phyloP scores from a whole-genome alignment of 768 basidiomycete genomes.

The Clitopilus passeckerianus region DNA sequence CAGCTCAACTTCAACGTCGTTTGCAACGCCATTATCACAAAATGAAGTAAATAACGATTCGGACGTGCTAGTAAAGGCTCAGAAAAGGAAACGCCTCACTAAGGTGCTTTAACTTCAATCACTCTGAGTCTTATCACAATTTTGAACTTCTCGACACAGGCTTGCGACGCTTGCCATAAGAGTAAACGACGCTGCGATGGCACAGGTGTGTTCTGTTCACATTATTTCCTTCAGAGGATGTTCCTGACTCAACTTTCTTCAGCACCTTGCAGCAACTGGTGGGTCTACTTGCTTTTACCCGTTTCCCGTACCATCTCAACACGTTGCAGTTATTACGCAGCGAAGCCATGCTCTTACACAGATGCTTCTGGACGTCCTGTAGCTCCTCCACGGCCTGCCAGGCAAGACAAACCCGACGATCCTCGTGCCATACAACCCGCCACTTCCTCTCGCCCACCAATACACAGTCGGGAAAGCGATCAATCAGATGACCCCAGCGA shows the following conservation, averaged over 20 bases:
- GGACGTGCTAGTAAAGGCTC: slow-evolving; percentile 31
- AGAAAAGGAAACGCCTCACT: slow-evolving; percentile 51
- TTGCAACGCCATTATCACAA: slow-evolving; percentile 15
- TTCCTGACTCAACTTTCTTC: slow-evolving; percentile 12
- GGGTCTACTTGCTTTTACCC: slow-evolving; percentile 14
- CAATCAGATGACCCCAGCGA: slow-evolving; percentile 34
- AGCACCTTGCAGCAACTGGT: slow-evolving; percentile 86
- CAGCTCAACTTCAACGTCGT: slow-evolving; percentile 15
- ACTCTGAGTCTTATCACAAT: neutral
- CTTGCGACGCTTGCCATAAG: slow-evolving; percentile 83
- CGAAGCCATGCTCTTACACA: slow-evolving; percentile 77
- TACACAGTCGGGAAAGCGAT: slow-evolving; percentile 18
- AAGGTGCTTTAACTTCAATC: slow-evolving; percentile 27
- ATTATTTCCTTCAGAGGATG: slow-evolving; percentile 7
- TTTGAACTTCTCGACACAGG: slow-evolving; percentile 24
- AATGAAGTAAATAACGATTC: slow-evolving; percentile 25
- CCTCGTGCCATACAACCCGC: slow-evolving; percentile 11
- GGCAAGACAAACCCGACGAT: slow-evolving; percentile 32
- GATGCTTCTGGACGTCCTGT: slow-evolving; percentile 78
- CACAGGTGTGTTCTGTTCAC: slow-evolving; percentile 45
- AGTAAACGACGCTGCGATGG: slow-evolving; percentile 83
- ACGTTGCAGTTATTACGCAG: slow-evolving; percentile 64
- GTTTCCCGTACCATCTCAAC: slow-evolving; percentile 2
- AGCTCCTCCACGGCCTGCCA: slow-evolving; percentile 58
- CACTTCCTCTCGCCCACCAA: slow-evolving; percentile 13